Evolutionary conservation across 139 green algal species (phyloP).

Genomic region (Limnomonas spitsbergensis): DNA sequence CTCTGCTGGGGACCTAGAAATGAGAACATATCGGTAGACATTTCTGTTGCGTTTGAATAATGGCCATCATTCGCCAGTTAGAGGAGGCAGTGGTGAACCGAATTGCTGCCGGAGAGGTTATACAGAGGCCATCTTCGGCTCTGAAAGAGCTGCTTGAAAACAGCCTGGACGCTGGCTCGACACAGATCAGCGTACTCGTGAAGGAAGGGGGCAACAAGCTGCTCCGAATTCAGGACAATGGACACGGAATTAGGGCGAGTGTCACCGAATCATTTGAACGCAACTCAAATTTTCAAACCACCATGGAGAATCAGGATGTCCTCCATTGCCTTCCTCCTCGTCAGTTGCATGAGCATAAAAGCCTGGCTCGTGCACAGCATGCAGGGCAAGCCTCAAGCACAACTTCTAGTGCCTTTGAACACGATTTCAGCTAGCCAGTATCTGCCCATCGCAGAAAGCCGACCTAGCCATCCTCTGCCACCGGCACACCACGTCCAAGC

Average conservation of each 20-base stretch:
- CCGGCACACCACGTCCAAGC: conserved; percentile 94
- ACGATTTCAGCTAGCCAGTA: neutral
- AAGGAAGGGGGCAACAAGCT: conserved; percentile 92
- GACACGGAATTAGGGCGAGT: conserved; percentile 75
- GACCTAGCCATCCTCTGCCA: conserved; percentile 77
- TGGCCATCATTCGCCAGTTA: conserved; percentile 54
- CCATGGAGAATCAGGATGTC: too few species aligned
- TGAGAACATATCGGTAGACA: too few species aligned
- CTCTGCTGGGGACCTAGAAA: too few species aligned
- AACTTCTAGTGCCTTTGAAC: neutral
- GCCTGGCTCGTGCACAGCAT: too few species aligned
- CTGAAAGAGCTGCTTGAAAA: conserved; percentile 99
- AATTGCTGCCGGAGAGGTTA: conserved; percentile 93
- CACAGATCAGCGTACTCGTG: conserved; percentile 69
- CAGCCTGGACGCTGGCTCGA: conserved; percentile 85
- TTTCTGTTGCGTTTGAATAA: too few species aligned
- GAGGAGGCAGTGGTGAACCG: conserved; percentile 83
- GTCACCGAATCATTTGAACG: neutral
- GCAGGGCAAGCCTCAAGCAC: too few species aligned
- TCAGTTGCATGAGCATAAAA: too few species aligned
- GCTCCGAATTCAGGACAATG: conserved; percentile 92
- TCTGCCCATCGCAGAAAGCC: conserved; percentile 60
- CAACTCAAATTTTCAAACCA: too few species aligned
- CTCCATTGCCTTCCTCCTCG: too few species aligned
- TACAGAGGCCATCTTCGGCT: conserved; percentile 80